Conservation (phyloP, 139 green algal species). For the Chlamydomonas sp. region DNA sequence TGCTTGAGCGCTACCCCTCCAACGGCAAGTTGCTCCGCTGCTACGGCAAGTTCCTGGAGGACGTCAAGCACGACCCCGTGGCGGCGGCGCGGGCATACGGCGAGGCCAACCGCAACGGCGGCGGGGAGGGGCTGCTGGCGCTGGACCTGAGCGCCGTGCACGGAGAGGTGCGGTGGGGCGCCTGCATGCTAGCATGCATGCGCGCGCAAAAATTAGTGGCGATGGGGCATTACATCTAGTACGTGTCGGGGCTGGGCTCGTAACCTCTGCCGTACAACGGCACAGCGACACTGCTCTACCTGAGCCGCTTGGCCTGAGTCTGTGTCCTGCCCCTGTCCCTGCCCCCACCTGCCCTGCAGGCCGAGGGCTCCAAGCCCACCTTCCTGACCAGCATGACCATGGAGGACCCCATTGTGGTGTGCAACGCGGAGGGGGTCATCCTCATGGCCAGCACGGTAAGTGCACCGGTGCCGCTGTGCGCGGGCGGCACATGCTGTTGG, state of each 20-base stretch:
- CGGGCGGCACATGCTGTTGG: no score
- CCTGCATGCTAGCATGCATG: background rate
- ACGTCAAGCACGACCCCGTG: slow-evolving; percentile 27
- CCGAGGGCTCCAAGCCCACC: background rate
- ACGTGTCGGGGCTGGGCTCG: no score
- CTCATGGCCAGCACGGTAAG: background rate
- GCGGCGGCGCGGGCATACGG: background rate
- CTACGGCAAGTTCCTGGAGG: slow-evolving; percentile 47
- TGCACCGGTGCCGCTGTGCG: no score
- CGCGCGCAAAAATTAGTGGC: background rate
- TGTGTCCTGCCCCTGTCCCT: no score
- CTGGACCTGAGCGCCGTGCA: background rate
- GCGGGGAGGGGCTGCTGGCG: background rate
- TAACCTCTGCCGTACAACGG: no score
- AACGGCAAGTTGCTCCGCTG: background rate
- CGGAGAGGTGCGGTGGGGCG: background rate
- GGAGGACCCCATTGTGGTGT: slow-evolving; percentile 15
- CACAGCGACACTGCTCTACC: no score
- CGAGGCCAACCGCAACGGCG: background rate
- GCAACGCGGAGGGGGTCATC: slow-evolving; percentile 31
- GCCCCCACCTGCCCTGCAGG: no score
- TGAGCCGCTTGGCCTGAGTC: no score
- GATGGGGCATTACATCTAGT: background rate
- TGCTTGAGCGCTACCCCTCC: background rate
- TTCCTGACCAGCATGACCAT: slow-evolving; percentile 27